Percentiles rank a stretch among this genome's conserved stretches.
phyloP scores from a whole-genome alignment of 1,284 basidiomycete genomes.

The Abortiporus biennis region DNA sequence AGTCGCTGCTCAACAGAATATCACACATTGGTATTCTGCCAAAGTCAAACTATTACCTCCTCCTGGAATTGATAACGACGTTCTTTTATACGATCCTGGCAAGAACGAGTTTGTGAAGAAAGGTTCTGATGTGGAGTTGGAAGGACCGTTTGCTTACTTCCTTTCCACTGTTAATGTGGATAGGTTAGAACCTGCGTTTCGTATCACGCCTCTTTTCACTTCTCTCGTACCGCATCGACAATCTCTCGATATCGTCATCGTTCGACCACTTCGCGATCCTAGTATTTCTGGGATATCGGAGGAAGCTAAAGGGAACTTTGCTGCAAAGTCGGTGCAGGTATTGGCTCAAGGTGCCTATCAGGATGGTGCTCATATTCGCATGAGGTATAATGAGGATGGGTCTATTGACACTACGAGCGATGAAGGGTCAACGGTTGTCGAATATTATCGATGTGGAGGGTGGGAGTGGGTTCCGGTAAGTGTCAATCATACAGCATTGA shows the following conservation, averaged over 20 bases:
- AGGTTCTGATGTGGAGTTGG: constrained; percentile 31
- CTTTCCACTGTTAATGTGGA: constrained; percentile 78
- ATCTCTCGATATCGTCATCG: constrained; percentile 73
- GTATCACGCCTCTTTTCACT: constrained; percentile 58
- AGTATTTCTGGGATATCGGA: constrained; percentile 33
- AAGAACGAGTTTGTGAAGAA: constrained; percentile 44
- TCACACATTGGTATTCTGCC: constrained; percentile 66
- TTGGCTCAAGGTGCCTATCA: constrained; percentile 69
- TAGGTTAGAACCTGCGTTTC: constrained; percentile 77
- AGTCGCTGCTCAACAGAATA: constrained; percentile 75
- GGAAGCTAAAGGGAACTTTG: constrained; percentile 38
- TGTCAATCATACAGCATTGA: constrained; percentile 12
- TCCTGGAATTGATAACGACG: constrained; percentile 27
- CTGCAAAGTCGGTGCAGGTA: constrained; percentile 40
- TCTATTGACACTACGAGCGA: constrained; percentile 31
- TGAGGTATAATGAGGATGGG: constrained; percentile 52
- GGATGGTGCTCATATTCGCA: constrained; percentile 62
- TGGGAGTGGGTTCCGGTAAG: constrained; percentile 85
- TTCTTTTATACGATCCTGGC: constrained; percentile 57
- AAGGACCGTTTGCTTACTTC: constrained; percentile 86
- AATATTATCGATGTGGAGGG: constrained; percentile 74
- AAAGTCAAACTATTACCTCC: constrained; percentile 49
- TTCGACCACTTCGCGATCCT: constrained; percentile 77
- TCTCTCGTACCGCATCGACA: constrained; percentile 22
- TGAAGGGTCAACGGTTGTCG: constrained; percentile 57